Evolutionary conservation across 1,284 basidiomycete genomes (phyloP), one percentile per base, ranked within the genome.

Genomic region (Ustilago cynodontis): DNA sequence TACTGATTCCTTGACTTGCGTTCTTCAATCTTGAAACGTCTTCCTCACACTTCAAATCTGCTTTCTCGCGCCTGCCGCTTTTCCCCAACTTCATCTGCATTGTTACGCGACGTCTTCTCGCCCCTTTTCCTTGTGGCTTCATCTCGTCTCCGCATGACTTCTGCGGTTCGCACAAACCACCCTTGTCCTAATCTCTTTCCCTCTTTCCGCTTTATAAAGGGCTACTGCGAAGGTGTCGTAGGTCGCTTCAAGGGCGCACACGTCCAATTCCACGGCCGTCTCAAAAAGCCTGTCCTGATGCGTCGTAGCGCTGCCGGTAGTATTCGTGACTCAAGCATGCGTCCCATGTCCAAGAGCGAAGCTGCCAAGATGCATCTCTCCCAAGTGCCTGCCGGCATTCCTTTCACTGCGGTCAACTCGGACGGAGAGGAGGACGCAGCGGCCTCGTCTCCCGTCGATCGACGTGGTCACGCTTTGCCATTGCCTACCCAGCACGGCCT

Each of bases 171-270:
- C 37, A 20, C 41, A 13, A n/a, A 26, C 9, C 24, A 13, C 7
- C 24, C 16, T 13, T 28, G 24, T 49, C 22, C 43, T 45, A 45
- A 33, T 47, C 47, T 3, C 24, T 26, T 49, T 49, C 47, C 22
- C 26, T 2, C 24, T 14, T 16, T 9, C 5, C 14, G 3, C 24
- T n/a, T 11, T 18, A 3, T 10, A 35, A 47, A 60, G 52, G 93
- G 93, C 0, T 92, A 92, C 79, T 97, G 95, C 84, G 94, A 97
- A 87, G 94, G 93, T 57, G 93, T 96, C 52, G 92, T 96, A 2
- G 94, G 94, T 16, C 90, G 91, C 47, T 95, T 96, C 85, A 88
- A 89, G 35, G 90, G 89, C 2, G 82, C 87, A 14, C 88, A 92
- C 73, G 93, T 96, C 13, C 88, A 87, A 20, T 93, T 95, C 79